Conservation (phyloP, 1,284 basidiomycete species). For the Cryptococcus neoformans region DNA sequence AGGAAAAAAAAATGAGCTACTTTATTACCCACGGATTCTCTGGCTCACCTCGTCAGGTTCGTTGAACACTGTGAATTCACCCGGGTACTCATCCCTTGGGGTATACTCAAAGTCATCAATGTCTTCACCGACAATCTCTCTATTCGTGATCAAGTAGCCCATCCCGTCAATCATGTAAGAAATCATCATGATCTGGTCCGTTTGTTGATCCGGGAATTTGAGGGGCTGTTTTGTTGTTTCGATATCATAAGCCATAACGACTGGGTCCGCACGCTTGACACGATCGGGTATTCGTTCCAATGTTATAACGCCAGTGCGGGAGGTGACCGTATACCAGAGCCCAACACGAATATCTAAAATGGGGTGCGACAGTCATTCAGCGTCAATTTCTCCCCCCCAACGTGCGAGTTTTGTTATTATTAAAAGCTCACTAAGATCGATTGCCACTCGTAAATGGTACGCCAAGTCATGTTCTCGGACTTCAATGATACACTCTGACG, state of each 20-base stretch:
- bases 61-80: neutral
- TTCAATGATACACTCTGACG: slow-evolving; percentile 88
- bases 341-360: slow-evolving; percentile 85
- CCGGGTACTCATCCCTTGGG: slow-evolving; percentile 96
- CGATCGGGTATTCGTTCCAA: slow-evolving; percentile 73
- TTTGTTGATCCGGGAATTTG: slow-evolving; percentile 94
- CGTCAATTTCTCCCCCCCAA: no score
- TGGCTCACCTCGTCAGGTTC: no score
- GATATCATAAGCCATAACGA: slow-evolving; percentile 99
- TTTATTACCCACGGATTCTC: no score
- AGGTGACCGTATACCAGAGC: slow-evolving; percentile 90
- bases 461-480: slow-evolving; percentile 96
- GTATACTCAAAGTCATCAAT: slow-evolving; percentile 99
- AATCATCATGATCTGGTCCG: slow-evolving; percentile 99
- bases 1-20: no score
- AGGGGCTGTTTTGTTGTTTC: slow-evolving; percentile 98
- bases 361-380: neutral
- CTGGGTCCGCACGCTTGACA: slow-evolving; percentile 97
- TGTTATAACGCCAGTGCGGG: slow-evolving; percentile 74
- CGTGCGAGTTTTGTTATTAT: no score
- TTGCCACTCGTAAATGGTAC: slow-evolving; percentile 96
- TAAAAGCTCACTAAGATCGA: slow-evolving; percentile 71
- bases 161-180: slow-evolving; percentile 62
- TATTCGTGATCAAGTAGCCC: slow-evolving; percentile 95
- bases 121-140: slow-evolving; percentile 95